Conservation (phyloP, 148 eudicot genomes). For the Vaccinium vitisidaea region DNA sequence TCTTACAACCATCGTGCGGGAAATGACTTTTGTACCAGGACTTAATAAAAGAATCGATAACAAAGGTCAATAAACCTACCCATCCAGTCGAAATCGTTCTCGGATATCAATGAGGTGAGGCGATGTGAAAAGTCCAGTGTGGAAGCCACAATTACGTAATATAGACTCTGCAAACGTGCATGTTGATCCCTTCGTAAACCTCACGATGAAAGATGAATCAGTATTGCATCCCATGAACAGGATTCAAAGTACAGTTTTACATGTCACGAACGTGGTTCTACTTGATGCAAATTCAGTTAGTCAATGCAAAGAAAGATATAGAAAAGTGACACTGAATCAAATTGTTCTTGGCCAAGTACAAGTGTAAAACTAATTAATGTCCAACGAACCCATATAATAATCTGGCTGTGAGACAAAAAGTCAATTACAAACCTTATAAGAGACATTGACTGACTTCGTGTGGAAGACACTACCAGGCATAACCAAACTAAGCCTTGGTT, state of each 20-base stretch:
- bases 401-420: no score
- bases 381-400: no score
- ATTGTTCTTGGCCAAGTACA: not conserved
- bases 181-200: slow-evolving; percentile 76
- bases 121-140: slow-evolving; percentile 94
- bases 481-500: not conserved
- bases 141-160: slow-evolving; percentile 87
- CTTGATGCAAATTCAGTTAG: slow-evolving; percentile 8
- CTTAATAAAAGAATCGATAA: not conserved
- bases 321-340: not conserved
- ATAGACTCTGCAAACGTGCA: slow-evolving; percentile 86
- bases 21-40: not conserved
- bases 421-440: not conserved
- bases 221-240: slow-evolving; percentile 15
- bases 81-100: slow-evolving; percentile 89
- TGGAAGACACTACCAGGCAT: not conserved
- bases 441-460: not conserved
- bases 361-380: no score
- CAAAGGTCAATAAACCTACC: slow-evolving; percentile 46
- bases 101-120: slow-evolving; percentile 98
- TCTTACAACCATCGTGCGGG: not conserved
- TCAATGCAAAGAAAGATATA: slow-evolving; percentile 5
- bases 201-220: slow-evolving; percentile 13
- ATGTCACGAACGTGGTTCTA: not conserved
- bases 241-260: not conserved